Evolutionary conservation across 2,329 filamentous ascomycete species (phyloP), one percentile per base, ranked within the genome.

Genomic region (Fusarium duplospermum): DNA sequence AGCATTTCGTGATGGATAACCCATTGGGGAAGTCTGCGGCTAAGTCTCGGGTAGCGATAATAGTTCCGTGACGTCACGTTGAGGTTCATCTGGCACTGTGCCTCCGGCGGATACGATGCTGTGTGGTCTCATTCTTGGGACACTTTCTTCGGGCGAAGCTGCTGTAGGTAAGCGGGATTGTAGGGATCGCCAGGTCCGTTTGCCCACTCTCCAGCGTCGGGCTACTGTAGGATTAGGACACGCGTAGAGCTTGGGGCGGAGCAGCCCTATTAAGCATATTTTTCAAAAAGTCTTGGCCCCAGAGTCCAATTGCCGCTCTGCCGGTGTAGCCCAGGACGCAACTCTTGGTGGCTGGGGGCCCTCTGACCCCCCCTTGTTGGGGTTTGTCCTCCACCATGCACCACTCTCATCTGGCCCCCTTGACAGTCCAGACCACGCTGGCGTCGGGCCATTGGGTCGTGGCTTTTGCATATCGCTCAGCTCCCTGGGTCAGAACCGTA

Each of bases 401-500:
- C 52, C 29, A 35, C 52, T 35, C 16, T 6, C 20, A 45, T n/a
- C 24, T 20, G 24, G 24, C 31, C 29, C 31, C 59, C 59, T 62
- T 36, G 59, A 35, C 52, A 66, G 64, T 73, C 72, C 66, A 74
- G 72, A 74, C 72, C 72, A 11, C 20, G 62, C 52, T 66, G 59
- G 71, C 71, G 71, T 63, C 29, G 47, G 71, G 58, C 61, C 29
- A 74, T 74, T 74, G 72, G 62, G 29, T 33, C 62, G 22, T 33
- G 69, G 72, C 72, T 75, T 72, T 67, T 61, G 47, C 40, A 50
- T 36, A 62, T 61, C 33, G 24, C 61, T 72, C 71, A 74, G 72
- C 72, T 72, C 47, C 31, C 58, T 31, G 35, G 42, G 29, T n/a
- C 33, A 65, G 29, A 64, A 45, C 31, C 35, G 33, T 22, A n/a